phyloP scores from a whole-genome alignment of 305 asterid genomes.

The Fraxinus platypoda region DNA sequence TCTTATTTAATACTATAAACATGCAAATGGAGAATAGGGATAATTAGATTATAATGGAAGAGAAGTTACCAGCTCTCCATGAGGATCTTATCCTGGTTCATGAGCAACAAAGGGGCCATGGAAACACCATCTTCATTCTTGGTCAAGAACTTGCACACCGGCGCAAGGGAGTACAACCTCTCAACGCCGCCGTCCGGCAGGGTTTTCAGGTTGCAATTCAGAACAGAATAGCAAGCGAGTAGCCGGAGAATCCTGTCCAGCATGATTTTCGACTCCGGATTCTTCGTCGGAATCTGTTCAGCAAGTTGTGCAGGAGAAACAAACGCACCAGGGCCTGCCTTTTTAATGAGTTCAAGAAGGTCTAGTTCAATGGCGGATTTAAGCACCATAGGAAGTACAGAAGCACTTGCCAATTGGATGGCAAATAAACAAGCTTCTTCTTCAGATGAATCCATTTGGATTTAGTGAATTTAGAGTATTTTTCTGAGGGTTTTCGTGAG shows the following conservation, averaged over 20 bases:
- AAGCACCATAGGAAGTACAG: slow-evolving; percentile 77
- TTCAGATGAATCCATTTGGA: slow-evolving; percentile 41
- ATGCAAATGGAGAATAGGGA: not conserved
- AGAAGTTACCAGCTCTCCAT: slow-evolving; percentile 75
- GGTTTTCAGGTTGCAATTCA: slow-evolving; percentile 49
- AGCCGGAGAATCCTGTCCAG: slow-evolving; percentile 81
- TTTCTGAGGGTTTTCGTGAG: not conserved
- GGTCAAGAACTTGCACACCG: slow-evolving; percentile 66
- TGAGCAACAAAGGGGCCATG: slow-evolving; percentile 65
- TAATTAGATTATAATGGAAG: too few relatives aligned
- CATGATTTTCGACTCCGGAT: slow-evolving; percentile 59
- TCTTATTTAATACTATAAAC: too few relatives aligned
- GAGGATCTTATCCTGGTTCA: slow-evolving; percentile 84
- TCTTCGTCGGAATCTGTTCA: slow-evolving; percentile 57
- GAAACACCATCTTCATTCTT: slow-evolving; percentile 84
- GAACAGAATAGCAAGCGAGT: slow-evolving; percentile 57
- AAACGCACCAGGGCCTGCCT: slow-evolving; percentile 55
- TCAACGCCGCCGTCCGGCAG: slow-evolving; percentile 52
- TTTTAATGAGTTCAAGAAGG: slow-evolving; percentile 65
- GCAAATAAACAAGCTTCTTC: slow-evolving; percentile 54
- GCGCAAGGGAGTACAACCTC: slow-evolving; percentile 69
- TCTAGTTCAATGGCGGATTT: slow-evolving; percentile 76
- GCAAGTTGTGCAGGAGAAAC: slow-evolving; percentile 63
- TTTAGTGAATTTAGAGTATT: not conserved
- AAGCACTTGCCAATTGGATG: slow-evolving; percentile 70